Evolutionary conservation across 2,329 filamentous ascomycete genomes (phyloP).

Genomic region (Phaeosphaeriaceae sp.): DNA sequence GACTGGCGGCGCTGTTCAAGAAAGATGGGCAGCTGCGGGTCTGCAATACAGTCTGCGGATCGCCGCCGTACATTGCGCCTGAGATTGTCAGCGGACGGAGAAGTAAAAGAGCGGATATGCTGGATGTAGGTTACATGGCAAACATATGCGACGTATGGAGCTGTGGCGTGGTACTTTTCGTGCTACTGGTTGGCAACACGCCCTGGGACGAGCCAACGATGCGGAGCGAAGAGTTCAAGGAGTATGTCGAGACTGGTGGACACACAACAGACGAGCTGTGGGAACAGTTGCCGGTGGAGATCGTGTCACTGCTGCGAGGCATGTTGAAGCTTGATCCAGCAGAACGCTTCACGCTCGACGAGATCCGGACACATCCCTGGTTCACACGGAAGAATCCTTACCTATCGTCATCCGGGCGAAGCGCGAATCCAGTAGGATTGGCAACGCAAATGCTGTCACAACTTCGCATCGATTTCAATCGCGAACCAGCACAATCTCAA

Average conservation of each 20-base stretch:
- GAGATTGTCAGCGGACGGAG: conserved; percentile 72
- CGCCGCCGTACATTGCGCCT: conserved; percentile 95
- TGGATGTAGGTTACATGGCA: conserved; percentile 70
- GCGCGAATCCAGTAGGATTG: conserved; percentile 79
- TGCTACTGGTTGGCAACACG: conserved; percentile 92
- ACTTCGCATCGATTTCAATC: conserved; percentile 85
- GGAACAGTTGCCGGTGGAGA: conserved; percentile 75
- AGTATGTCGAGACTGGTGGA: conserved; percentile 82
- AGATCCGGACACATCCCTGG: conserved; percentile 92
- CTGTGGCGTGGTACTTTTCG: conserved; percentile 96
- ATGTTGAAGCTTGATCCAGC: conserved; percentile 85
- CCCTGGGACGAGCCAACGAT: conserved; percentile 94
- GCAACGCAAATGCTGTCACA: conserved; percentile 96
- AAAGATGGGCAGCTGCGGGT: conserved; percentile 83
- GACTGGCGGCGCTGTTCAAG: conserved; percentile 90
- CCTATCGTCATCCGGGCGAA: conserved; percentile 74
- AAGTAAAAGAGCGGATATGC: conserved; percentile 56
- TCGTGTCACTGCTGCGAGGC: conserved; percentile 82
- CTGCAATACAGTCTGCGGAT: conserved; percentile 90
- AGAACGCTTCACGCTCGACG: conserved; percentile 82
- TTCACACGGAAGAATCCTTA: conserved; percentile 84
- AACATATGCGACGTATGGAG: conserved; percentile 95
- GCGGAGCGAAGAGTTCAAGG: conserved; percentile 87
- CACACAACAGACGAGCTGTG: conserved; percentile 85
- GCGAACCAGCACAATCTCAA: conserved; percentile 64